Evolutionary conservation across 2,329 filamentous ascomycete species (phyloP).

Genomic region (Talaromyces rugulosus): DNA sequence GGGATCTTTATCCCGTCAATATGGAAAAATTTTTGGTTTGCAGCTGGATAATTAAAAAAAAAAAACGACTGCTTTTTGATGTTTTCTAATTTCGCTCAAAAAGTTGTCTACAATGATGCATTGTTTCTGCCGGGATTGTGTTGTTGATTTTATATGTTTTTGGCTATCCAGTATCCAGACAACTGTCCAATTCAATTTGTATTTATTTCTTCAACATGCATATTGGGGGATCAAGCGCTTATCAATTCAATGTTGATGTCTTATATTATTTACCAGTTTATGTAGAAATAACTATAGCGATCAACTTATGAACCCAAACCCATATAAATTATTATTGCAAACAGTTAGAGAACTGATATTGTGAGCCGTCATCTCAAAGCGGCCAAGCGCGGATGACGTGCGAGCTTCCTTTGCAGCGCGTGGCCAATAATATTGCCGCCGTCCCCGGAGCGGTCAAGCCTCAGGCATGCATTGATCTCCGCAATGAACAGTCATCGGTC

Average conservation of each 20-base stretch:
- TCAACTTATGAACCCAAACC: no score
- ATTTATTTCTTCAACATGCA: neutral
- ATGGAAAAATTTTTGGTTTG: constrained; percentile 17
- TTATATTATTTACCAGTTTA: no score
- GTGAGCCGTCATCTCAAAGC: neutral
- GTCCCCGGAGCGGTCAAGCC: constrained; percentile 6
- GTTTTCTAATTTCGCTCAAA: neutral
- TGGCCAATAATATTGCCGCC: constrained; percentile 18
- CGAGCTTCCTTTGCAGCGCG: constrained; percentile 13
- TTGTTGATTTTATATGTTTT: neutral
- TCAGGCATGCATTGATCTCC: constrained; percentile 2
- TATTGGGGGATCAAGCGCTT: no score
- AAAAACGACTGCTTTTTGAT: neutral
- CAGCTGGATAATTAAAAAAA: neutral
- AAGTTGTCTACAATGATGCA: neutral
- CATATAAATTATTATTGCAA: no score
- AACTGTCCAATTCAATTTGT: neutral
- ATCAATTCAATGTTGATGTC: no score
- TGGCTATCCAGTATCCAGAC: neutral
- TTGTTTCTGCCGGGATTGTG: neutral
- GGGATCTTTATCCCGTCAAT: neutral
- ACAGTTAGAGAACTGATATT: neutral
- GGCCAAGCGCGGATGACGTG: constrained; percentile 19
- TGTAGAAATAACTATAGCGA: no score
- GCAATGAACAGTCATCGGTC: constrained; percentile 7